A percentile compares a stretch with the other conserved stretches of the same genome.
Conservation (phyloP, 2,329 filamentous ascomycete species). For the Phaeosphaeriaceae sp. region DNA sequence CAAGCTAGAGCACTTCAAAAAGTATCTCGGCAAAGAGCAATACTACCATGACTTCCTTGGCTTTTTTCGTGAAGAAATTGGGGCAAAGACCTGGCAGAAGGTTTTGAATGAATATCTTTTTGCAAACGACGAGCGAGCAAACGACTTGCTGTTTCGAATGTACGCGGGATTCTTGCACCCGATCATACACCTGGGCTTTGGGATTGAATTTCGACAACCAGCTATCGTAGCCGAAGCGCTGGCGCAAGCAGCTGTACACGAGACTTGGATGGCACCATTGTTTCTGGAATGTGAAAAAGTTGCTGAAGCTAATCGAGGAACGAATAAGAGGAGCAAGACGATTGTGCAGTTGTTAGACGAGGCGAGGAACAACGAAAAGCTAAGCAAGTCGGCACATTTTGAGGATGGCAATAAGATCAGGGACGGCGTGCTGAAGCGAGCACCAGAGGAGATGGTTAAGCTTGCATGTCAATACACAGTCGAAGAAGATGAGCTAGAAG, state of each 20-base stretch:
- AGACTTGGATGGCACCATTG: conserved; percentile 60
- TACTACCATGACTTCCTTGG: conserved; percentile 76
- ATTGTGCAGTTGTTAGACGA: conserved; percentile 68
- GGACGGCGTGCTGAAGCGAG: conserved; percentile 71
- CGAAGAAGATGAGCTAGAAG: conserved; percentile 64
- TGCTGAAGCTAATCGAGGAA: conserved; percentile 40
- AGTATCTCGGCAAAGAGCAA: conserved; percentile 67
- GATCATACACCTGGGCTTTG: conserved; percentile 84
- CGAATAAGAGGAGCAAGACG: conserved; percentile 30
- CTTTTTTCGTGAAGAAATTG: conserved; percentile 79
- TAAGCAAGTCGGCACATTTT: conserved; percentile 61
- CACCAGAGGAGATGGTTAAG: conserved; percentile 67
- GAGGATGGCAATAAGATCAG: conserved; percentile 68
- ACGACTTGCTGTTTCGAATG: conserved; percentile 72
- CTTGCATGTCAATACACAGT: conserved; percentile 62
- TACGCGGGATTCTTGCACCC: conserved; percentile 77
- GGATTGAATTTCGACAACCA: conserved; percentile 80
- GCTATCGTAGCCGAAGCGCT: conserved; percentile 81
- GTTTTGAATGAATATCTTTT: conserved; percentile 74
- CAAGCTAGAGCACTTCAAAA: conserved; percentile 62
- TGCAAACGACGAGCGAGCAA: conserved; percentile 65
- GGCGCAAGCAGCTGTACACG: conserved; percentile 76
- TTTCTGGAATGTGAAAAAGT: conserved; percentile 61
- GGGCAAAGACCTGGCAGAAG: conserved; percentile 64
- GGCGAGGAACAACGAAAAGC: conserved; percentile 61